Evolutionary conservation across 2,329 filamentous ascomycete genomes (phyloP), one percentile per base, ranked within the genome.

Genomic region (Curvularia verruculosa): DNA sequence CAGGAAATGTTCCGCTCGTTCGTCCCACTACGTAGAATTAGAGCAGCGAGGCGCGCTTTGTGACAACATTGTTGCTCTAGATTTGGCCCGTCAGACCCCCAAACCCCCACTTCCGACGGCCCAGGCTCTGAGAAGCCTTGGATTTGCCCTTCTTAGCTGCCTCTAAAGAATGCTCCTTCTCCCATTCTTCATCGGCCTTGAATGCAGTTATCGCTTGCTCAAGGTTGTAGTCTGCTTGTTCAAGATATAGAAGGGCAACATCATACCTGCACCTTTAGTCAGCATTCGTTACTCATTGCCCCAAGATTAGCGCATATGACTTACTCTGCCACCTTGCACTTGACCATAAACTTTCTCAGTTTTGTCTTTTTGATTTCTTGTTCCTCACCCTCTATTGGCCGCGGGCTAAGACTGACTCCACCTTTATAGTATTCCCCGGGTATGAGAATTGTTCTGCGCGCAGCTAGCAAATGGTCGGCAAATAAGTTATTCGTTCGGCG

Each of bases 331-430:
- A 91, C 88, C 72, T 94, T 94, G 77, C 88, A 91, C 1, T 83
- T 82, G 2, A 91, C 86, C 90, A 93, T 93, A 81, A 89, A 94
- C 59, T 89, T 84, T 40, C 91, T 82, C 31, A 94, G 82, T 70
- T 87, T 88, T 18, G 79, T 82, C 77, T 91, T 93, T 60, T 87
- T 83, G 48, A 84, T 79, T 76, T 90, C 88, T 68, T 92, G 90
- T 44, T 89, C 88, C 70, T 91, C 89, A 46, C 88, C 86, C 52
- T 90, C 89, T n/a, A 90, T 67, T 0, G 90, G 90, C 26, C 83
- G 80, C 1, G 90, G 89, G 44, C 87, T 90, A 23, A 92, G 78
- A 65, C 85, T 89, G 5, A 88, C 80, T 3, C 86, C 87, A 3
- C 82, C 87, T 64, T 85, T 85, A 77, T 90, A 91, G 69, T 85